phyloP scores from a whole-genome alignment of 441 rosid genomes.

The Lepidium campestre region DNA sequence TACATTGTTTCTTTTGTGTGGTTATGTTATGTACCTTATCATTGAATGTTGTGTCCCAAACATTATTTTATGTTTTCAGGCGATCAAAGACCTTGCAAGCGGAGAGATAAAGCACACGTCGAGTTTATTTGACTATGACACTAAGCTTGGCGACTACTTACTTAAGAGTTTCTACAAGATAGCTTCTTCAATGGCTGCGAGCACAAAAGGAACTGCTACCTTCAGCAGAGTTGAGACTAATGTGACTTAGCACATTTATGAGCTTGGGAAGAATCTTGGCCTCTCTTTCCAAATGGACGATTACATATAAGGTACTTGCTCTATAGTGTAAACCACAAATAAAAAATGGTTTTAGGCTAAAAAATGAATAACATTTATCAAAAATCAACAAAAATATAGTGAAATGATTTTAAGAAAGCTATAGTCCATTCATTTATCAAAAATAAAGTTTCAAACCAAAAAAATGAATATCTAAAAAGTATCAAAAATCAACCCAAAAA shows the following conservation, averaged over 20 bases:
- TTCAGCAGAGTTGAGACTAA: neutral
- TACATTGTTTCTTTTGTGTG: neutral
- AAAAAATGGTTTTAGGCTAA: too few relatives aligned
- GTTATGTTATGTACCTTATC: neutral
- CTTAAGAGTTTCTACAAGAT: constrained; percentile 2
- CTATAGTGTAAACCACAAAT: neutral
- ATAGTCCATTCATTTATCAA: too few relatives aligned
- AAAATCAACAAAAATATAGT: too few relatives aligned
- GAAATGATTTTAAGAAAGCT: too few relatives aligned
- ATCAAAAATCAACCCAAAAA: too few relatives aligned
- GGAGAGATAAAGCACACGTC: neutral
- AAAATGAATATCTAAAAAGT: too few relatives aligned
- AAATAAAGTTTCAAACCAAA: too few relatives aligned
- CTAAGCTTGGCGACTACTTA: neutral
- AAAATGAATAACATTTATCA: too few relatives aligned
- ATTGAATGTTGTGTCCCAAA: neutral
- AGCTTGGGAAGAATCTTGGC: constrained; percentile 2
- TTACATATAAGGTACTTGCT: neutral
- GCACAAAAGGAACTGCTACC: constrained; percentile 1
- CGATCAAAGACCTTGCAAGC: constrained; percentile 2
- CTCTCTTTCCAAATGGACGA: neutral
- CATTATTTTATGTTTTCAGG: neutral
- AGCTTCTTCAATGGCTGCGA: neutral
- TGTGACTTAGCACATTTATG: neutral
- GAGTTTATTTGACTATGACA: neutral